phyloP scores from a whole-genome alignment of 2,329 filamentous ascomycete genomes.

The Fusarium sp. region DNA sequence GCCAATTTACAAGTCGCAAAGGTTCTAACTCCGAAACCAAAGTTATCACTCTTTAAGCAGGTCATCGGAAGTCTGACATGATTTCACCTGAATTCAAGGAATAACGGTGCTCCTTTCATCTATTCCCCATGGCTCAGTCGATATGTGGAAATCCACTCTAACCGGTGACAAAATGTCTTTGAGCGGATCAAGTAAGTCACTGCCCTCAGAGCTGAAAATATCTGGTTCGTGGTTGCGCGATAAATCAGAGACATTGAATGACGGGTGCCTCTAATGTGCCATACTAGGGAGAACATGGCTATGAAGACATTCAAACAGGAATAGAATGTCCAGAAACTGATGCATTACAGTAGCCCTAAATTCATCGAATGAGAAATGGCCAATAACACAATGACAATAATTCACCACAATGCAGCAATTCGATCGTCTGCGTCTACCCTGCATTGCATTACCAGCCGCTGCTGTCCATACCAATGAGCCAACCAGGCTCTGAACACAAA shows the following conservation, averaged over 20 bases:
- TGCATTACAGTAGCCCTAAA: neutral
- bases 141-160: neutral
- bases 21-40: conserved; percentile 1
- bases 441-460: neutral
- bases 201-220: neutral
- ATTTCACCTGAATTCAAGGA: conserved; percentile 7
- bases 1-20: neutral
- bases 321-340: neutral
- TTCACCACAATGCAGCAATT: neutral
- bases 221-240: neutral
- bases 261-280: neutral
- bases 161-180: neutral
- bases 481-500: neutral
- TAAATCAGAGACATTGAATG: neutral
- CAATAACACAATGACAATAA: neutral
- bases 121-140: neutral
- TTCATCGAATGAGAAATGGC: neutral
- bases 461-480: neutral
- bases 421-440: conserved; percentile 7
- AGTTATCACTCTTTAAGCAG: conserved; percentile 3
- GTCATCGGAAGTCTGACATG: neutral
- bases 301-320: neutral
- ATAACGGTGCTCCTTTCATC: neutral
- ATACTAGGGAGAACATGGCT: neutral
- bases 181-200: conserved; percentile 5